These are phyloP conservation scores for Metschnikowia kunwiensis DNA, from an alignment of 805 yeast genomes.

Conservation along the genomic window DNA sequence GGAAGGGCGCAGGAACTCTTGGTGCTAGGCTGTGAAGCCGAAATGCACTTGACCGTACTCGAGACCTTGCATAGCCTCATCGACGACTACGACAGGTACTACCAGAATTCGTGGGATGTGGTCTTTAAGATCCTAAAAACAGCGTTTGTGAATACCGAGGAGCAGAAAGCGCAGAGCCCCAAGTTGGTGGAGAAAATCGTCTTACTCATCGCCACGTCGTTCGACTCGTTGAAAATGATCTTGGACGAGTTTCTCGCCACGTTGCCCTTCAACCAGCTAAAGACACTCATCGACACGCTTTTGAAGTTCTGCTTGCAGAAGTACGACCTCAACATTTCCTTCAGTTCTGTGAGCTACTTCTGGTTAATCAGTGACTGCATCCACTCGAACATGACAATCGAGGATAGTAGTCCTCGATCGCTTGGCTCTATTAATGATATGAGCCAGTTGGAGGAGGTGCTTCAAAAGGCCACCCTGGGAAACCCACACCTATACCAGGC, in stretches of 20 bases:
- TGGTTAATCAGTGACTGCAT: slow-evolving; percentile 86
- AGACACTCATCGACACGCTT: slow-evolving; percentile 66
- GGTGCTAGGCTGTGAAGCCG: slow-evolving; percentile 59
- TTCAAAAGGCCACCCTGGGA: slow-evolving; percentile 4
- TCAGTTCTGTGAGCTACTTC: slow-evolving; percentile 86
- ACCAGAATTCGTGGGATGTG: slow-evolving; percentile 64
- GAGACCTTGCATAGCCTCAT: slow-evolving; percentile 68
- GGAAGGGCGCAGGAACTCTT: slow-evolving; percentile 41
- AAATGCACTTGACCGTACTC: slow-evolving; percentile 59
- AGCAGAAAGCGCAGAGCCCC: slow-evolving; percentile 18
- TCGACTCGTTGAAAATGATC: slow-evolving; percentile 77
- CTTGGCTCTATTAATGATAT: slow-evolving; percentile 4
- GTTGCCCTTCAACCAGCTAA: slow-evolving; percentile 64
- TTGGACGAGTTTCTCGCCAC: slow-evolving; percentile 79
- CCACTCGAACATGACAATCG: slow-evolving; percentile 17
- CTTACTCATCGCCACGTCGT: slow-evolving; percentile 62
- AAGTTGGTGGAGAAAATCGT: slow-evolving; percentile 47
- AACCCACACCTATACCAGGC: slow-evolving; percentile 19
- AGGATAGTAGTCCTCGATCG: not conserved
- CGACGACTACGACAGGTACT: slow-evolving; percentile 69
- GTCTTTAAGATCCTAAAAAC: slow-evolving; percentile 61
- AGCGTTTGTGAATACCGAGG: slow-evolving; percentile 44
- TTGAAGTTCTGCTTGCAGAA: slow-evolving; percentile 68
- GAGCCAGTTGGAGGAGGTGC: slow-evolving; percentile 8
- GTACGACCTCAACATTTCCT: slow-evolving; percentile 79